Evolutionary conservation across 352 stramenopile species (phyloP).

Genomic region (Globisporangium middletonii): DNA sequence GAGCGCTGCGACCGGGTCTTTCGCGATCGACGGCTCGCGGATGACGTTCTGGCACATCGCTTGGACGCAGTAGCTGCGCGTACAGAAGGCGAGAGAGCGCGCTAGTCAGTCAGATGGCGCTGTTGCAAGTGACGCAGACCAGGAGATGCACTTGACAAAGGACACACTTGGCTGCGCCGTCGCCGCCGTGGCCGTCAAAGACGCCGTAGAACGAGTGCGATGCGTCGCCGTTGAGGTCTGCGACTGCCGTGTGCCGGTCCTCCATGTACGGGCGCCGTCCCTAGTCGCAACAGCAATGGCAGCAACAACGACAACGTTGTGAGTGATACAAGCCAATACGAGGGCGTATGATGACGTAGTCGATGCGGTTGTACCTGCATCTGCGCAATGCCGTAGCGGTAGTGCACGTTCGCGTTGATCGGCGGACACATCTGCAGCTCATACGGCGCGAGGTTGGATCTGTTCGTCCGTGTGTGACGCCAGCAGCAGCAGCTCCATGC

Average conservation of each 20-base stretch:
- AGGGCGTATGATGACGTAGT: too few species aligned
- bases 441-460: constrained; percentile 42
- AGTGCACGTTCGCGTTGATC: constrained; percentile 69
- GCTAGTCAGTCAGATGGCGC: too few species aligned
- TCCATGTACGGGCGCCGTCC: constrained; percentile 89
- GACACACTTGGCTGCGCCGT: constrained; percentile 77
- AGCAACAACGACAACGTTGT: neutral
- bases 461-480: neutral
- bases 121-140: too few species aligned
- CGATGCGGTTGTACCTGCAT: too few species aligned
- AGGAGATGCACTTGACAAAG: neutral
- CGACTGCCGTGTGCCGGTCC: constrained; percentile 76
- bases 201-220: constrained; percentile 89
- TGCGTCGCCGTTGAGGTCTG: constrained; percentile 72
- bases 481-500: neutral
- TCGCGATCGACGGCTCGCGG: constrained; percentile 52
- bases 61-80: constrained; percentile 70
- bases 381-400: constrained; percentile 77
- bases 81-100: neutral
- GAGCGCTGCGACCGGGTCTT: constrained; percentile 59
- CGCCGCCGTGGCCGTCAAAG: constrained; percentile 92
- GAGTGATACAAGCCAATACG: too few species aligned
- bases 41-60: constrained; percentile 83
- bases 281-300: constrained; percentile 18
- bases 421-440: constrained; percentile 70